Evolutionary conservation across 805 yeast species (phyloP), one percentile per base, ranked within the genome.

Genomic region (Candida palmyrensis): DNA sequence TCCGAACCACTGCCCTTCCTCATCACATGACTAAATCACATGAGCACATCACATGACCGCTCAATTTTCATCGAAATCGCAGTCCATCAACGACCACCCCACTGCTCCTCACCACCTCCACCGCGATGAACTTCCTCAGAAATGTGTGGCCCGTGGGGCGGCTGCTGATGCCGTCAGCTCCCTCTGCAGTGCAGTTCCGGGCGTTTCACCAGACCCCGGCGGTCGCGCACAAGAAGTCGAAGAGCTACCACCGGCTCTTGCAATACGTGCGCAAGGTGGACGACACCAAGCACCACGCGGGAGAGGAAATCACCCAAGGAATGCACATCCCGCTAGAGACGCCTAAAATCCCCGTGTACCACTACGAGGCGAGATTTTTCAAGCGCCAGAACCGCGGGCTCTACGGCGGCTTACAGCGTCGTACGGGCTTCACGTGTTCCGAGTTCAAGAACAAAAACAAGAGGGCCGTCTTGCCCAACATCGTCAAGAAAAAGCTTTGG

Each of bases 371-470:
- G 3, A 61, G 66, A 33, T 71, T 77, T 40, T 90, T 78, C 66
- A 88, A 88, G 54, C 82, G 88, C 59, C 79, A 89, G 45, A 86
- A 90, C 55, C 65, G 80, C 32, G 98, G 97, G 4, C 69, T 92
- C 26, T 90, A 75, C 55, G 99, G 97, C 16, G 98, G 96, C 11
- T 75, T 83, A 36, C 82, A 81, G 51, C 74, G 85, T 32, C 78
- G 76, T 43, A 72, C 78, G 42, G 94, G 96, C 45, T 76, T 86
- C 58, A 74, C 76, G 37, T 72, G 89, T 38, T 77, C 95, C 11
- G 95, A 87, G 53, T 68, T 74, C 50, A 71, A 73, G 36, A 86
- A 84, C 62, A 80, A 79, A 51, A 77, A 77, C 39, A 73, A 82
- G 56, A 71, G 92, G 49, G 66, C 68, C 16, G 90, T 92, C 79